Conservation (phyloP, 2,329 filamentous ascomycete genomes). For the Ceratocystis albifundus region DNA sequence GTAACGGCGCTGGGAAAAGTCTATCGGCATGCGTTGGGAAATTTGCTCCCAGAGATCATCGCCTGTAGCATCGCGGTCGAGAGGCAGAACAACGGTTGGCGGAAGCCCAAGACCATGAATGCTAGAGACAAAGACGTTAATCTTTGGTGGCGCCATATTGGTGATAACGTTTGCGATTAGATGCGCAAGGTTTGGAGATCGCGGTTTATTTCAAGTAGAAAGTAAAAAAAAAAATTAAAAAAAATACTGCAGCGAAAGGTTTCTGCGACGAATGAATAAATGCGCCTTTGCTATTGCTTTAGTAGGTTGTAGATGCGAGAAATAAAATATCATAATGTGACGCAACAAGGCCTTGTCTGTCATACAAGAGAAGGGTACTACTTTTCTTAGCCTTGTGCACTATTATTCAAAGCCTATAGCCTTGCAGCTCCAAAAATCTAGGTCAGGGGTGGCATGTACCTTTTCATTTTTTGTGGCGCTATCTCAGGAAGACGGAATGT, state of each 20-base stretch:
- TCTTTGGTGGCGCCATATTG: slow-evolving; percentile 43
- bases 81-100: slow-evolving; percentile 66
- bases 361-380: background rate
- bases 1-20: slow-evolving; percentile 42
- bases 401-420: background rate
- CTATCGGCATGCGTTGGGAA: slow-evolving; percentile 47
- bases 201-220: background rate
- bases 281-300: too few species aligned
- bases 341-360: background rate
- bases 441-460: too few species aligned
- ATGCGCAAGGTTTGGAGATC: background rate
- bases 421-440: background rate
- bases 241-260: too few species aligned
- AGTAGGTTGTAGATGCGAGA: background rate
- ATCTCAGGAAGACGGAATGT: background rate
- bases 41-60: slow-evolving; percentile 54
- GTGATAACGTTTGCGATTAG: background rate
- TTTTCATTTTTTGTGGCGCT: too few species aligned
- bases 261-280: too few species aligned
- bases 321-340: background rate
- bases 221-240: too few species aligned
- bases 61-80: slow-evolving; percentile 53
- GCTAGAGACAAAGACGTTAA: slow-evolving; percentile 77
- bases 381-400: slow-evolving; percentile 1
- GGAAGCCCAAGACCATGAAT: slow-evolving; percentile 76